Evolutionary conservation across 306 rosid genomes (phyloP), one percentile per base, ranked within the genome.

Genomic region (Luffa acutangula): DNA sequence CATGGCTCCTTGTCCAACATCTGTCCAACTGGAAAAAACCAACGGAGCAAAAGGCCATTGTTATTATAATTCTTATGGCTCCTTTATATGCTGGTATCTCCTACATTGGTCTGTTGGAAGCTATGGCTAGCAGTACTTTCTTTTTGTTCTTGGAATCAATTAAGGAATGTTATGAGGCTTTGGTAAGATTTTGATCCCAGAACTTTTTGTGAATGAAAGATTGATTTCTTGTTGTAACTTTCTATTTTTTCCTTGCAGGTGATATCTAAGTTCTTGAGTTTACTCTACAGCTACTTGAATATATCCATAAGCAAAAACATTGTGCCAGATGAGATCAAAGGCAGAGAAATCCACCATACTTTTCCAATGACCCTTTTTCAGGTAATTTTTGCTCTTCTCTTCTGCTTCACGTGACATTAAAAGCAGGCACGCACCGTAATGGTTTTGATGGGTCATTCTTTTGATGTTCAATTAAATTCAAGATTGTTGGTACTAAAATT

Each of bases 131-230:
- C 76, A 84, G 65, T n/a, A 72, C 77, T 31, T 77, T 66, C 79
- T 84, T 84, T 71, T 80, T 70, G 80, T 80, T 80, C 53, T 77
- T 84, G 81, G 86, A 84, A 20, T 84, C 86, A 14, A 20, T 84
- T 31, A 84, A 84, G 79, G 86, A 84, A 39, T 84, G 84, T 62
- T 84, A 84, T 33, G 84, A 84, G 75, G 86, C 86, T 51, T 65
- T 84, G 76, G 86, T 83, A 59, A 80, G 76, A 37, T 60, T 67
- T 80, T 20, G 11, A 75, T 18, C 8, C 75, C 49, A 21, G 10
- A 52, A 75, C 79, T 13, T 11, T 53, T 34, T 52, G 43, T 0
- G 5, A 52, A 75, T 34, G 33, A 75, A 33, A 75, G 42, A 75
- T 75, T 39, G 49, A 10, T 53, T 39, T 34, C 14, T 42, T 25